Base-by-base conservation (phyloP, 345 rosid species). In the Lepidium aucheri region DNA sequence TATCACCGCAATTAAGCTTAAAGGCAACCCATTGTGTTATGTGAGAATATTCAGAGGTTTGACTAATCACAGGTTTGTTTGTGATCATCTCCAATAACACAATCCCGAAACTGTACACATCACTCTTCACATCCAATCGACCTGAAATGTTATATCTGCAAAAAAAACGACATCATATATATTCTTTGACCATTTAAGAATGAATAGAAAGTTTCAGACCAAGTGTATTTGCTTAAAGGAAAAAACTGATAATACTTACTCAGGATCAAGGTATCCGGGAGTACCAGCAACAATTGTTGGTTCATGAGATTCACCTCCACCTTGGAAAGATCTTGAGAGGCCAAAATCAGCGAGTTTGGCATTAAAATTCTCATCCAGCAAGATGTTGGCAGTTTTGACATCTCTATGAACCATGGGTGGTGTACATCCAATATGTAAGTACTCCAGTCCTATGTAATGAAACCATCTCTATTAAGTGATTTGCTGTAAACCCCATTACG, bases 301-400 rank as follows among this genome's bases (percentile, higher is more conserved):
- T 4, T 4, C 8, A 0, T 54, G 53, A 54, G 62, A 42, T 53
- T 54, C 53, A 2, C 8, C 12, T 13, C 44, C 70, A 43, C 4
- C 11, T 8, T 5, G 53, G 53, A 66, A 66, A 33, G 70, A 53
- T 28, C 70, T 79, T 2, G 89, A 84, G 3, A 80, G 60, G 12
- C 86, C 85, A 38, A 84, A 84, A 61, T 84, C 86, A 0, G 86
- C 71, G 1, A 84, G 60, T 17, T 80, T 82, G 11, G 86, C 89
- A 53, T 78, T 79, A 3, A 73, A 78, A 63, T 79, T 32, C 3
- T 75, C 72, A 9, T 67, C 78, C 7, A 79, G 17, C 42, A 26
- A 26, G 39, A 82, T 82, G 69, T 82, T 82, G 18, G 77, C 47
- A 8, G 83, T 56, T 66, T 79, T 82, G 14, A 82, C 60, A 72